phyloP scores from a whole-genome alignment of 1,284 basidiomycete species.

The Sanghuangporus baumii region DNA sequence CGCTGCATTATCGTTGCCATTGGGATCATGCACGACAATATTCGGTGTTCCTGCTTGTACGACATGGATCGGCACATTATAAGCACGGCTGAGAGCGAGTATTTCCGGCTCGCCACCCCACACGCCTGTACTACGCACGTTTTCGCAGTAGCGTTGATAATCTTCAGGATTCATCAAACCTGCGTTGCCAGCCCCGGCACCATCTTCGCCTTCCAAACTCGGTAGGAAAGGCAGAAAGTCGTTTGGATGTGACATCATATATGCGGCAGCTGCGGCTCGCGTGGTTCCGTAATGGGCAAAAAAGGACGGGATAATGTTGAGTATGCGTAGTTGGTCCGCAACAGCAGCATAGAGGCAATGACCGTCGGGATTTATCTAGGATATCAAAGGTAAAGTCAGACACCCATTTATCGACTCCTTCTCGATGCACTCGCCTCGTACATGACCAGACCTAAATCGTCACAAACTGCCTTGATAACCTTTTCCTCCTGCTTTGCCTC shows the following conservation, averaged over 20 bases:
- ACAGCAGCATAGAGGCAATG: conserved; percentile 94
- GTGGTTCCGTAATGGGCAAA: conserved; percentile 55
- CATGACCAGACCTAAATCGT: conserved; percentile 61
- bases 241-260: conserved; percentile 80
- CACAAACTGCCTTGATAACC: conserved; percentile 65
- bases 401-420: not conserved
- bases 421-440: conserved; percentile 51
- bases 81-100: conserved; percentile 82
- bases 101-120: conserved; percentile 99
- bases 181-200: conserved; percentile 57
- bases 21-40: conserved; percentile 76
- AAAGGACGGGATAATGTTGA: conserved; percentile 50
- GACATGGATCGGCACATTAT: conserved; percentile 85
- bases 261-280: conserved; percentile 72
- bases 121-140: conserved; percentile 76
- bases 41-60: conserved; percentile 80
- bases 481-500: conserved; percentile 62
- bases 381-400: conserved; percentile 1
- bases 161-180: conserved; percentile 70
- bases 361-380: conserved; percentile 87
- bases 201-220: conserved; percentile 70
- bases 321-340: conserved; percentile 78
- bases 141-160: conserved; percentile 76
- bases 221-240: conserved; percentile 95
- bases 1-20: conserved; percentile 28